A percentile compares a stretch with the other conserved stretches of the same genome.
Conservation (phyloP, 2,329 filamentous ascomycete genomes). For the Pseudodiploospora longispora region DNA sequence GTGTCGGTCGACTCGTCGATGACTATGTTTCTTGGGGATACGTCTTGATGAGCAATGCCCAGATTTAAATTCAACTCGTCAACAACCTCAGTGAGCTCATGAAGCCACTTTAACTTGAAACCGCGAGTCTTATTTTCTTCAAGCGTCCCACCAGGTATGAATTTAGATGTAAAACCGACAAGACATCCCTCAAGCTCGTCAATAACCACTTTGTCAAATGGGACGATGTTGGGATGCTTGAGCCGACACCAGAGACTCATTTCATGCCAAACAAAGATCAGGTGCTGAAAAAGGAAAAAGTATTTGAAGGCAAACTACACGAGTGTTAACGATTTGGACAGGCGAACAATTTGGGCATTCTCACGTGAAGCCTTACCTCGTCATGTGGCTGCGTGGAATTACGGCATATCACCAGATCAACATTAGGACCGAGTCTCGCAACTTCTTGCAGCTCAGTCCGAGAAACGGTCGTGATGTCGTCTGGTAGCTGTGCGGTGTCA, state of each 20-base stretch:
- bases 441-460: constrained; percentile 21
- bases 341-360: no score
- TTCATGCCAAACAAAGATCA: constrained; percentile 23
- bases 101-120: constrained; percentile 17
- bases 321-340: neutral
- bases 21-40: constrained; percentile 29
- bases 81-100: constrained; percentile 25
- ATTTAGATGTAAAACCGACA: constrained; percentile 29
- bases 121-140: constrained; percentile 18
- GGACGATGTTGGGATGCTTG: constrained; percentile 27
- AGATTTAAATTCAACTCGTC: constrained; percentile 29
- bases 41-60: constrained; percentile 31
- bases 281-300: constrained; percentile 17
- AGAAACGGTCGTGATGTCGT: no score
- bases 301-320: constrained; percentile 26
- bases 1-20: constrained; percentile 23
- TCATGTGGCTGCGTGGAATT: no score
- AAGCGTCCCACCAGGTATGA: constrained; percentile 26
- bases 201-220: constrained; percentile 25
- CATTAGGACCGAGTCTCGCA: constrained; percentile 18
- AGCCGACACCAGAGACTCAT: constrained; percentile 27
- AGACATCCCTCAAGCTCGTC: constrained; percentile 23
- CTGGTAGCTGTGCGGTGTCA: no score
- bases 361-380: no score
- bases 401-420: constrained; percentile 16